A percentile compares a stretch with the other conserved stretches of the same genome.
Evolutionary conservation across 345 rosid genomes (phyloP).

Genomic region (Dipteronia dyeriana): DNA sequence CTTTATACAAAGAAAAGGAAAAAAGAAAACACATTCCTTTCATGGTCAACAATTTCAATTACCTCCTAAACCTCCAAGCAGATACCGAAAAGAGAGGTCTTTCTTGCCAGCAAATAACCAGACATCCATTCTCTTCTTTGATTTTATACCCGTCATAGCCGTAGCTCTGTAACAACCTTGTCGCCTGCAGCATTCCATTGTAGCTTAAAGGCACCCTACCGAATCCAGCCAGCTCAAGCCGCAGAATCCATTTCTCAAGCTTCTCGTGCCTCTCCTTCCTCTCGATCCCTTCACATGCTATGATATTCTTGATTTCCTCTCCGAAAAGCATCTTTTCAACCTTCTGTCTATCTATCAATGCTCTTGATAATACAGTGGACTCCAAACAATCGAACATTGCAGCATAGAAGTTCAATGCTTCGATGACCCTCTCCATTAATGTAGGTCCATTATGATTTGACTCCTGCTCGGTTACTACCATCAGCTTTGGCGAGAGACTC

Average conservation of each 20-base stretch:
- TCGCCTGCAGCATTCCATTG: conserved; percentile 64
- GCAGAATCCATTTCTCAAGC: conserved; percentile 64
- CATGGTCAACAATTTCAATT: conserved; percentile 24
- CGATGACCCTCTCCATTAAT: conserved; percentile 58
- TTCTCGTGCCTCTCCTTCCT: conserved; percentile 76
- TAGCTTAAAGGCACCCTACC: conserved; percentile 61
- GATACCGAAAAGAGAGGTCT: conserved; percentile 64
- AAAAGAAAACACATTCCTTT: conserved; percentile 16
- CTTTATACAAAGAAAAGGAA: conserved; percentile 34
- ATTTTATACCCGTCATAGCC: conserved; percentile 64
- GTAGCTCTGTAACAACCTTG: conserved; percentile 49
- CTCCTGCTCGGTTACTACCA: conserved; percentile 74
- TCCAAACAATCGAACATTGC: conserved; percentile 71
- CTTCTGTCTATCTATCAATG: conserved; percentile 55
- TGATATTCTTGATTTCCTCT: conserved; percentile 70
- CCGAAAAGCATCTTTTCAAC: conserved; percentile 74
- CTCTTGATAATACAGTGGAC: conserved; percentile 49
- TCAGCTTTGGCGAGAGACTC: conserved; percentile 61
- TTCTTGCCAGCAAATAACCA: conserved; percentile 62
- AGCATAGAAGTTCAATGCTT: conserved; percentile 64
- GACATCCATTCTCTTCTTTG: conserved; percentile 63
- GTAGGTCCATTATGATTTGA: conserved; percentile 52
- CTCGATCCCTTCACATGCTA: conserved; percentile 66
- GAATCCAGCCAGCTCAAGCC: conserved; percentile 67
- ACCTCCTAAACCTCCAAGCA: conserved; percentile 62